phyloP scores from a whole-genome alignment of 371 early-diverging fungal species.

The Haplosporangium sp. region DNA sequence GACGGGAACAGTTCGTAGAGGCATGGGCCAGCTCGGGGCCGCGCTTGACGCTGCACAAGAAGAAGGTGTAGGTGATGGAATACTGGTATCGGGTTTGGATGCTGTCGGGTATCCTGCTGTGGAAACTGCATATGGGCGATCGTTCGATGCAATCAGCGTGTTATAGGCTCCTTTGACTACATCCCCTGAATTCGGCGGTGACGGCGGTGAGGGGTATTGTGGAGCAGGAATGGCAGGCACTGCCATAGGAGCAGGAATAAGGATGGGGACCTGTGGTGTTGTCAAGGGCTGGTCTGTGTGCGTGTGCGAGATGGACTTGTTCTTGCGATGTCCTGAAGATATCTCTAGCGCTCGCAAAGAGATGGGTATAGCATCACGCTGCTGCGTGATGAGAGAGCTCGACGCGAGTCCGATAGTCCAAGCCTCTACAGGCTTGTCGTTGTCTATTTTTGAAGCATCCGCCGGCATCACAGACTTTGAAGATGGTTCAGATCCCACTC shows the following conservation, averaged over 20 bases:
- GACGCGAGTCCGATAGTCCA: constrained; percentile 45
- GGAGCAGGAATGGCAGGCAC: no score
- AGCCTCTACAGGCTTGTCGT: constrained; percentile 29
- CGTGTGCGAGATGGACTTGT: background rate
- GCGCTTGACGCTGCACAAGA: background rate
- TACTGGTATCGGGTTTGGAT: background rate
- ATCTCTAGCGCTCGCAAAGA: constrained; percentile 29
- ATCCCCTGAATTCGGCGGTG: no score
- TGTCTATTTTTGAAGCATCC: background rate
- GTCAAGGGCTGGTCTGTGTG: background rate
- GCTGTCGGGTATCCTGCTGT: background rate
- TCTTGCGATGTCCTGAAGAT: constrained; percentile 15
- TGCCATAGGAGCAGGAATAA: background rate
- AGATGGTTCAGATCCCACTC: constrained; percentile 3
- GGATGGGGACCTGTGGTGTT: background rate
- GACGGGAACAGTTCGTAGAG: no score
- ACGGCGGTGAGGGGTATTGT: background rate
- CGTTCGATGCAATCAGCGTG: background rate
- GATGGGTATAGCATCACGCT: constrained; percentile 43
- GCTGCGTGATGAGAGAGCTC: constrained; percentile 6
- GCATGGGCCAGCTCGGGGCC: no score
- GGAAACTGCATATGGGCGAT: background rate
- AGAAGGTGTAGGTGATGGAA: background rate
- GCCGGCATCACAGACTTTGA: background rate
- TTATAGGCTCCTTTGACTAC: no score